Base-by-base conservation (phyloP, 2,329 filamentous ascomycete genomes). In the Corinectria fuckeliana region DNA sequence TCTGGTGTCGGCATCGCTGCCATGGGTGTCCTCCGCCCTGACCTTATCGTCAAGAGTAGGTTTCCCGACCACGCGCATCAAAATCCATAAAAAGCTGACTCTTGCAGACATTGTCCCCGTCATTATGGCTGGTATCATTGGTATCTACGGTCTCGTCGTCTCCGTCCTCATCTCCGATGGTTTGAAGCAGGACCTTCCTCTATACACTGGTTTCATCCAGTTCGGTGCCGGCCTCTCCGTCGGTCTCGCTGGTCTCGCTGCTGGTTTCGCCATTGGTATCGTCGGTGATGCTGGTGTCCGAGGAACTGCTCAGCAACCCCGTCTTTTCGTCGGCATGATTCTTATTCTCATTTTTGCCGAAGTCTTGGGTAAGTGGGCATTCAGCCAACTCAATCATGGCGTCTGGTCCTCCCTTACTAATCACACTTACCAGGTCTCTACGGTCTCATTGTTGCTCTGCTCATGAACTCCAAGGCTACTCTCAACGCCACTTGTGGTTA, bases 91-190 rank as follows among this genome's bases (percentile, higher is more conserved):
- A 16, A 44, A 63, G 47, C 69, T 76, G 51, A 71, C 49, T 16
- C 14, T 9, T 20, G 0, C 69, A 98, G 94, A 97, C 87, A 97
- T 98, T 80, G 94, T 98, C 68, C 95, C 95, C 78, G 95, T 98
- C 81, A 97, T 99, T 89, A 99, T 99, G 95, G 95, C 95, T 85
- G 95, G 95, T 98, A 99, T 99, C 81, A 98, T 99, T 82, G 95
- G 92, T 91, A 98, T 99, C 80, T 99, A 95, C 83, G 91, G 91
- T 73, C 86, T 95, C 68, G 91, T 95, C 80, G 91, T 94, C 62
- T 93, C 91, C 16, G 91, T 95, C 77, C 81, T 95, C 74, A 92
- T 95, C 75, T 93, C 91, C 74, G 91, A 92, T 77, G 88, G 87
- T 72, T 82, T 95, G 66, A 84, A 83, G 71, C 91, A 94, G 80